Conservation (phyloP, 1,284 basidiomycete genomes). For the Rhodotorula sp. region DNA sequence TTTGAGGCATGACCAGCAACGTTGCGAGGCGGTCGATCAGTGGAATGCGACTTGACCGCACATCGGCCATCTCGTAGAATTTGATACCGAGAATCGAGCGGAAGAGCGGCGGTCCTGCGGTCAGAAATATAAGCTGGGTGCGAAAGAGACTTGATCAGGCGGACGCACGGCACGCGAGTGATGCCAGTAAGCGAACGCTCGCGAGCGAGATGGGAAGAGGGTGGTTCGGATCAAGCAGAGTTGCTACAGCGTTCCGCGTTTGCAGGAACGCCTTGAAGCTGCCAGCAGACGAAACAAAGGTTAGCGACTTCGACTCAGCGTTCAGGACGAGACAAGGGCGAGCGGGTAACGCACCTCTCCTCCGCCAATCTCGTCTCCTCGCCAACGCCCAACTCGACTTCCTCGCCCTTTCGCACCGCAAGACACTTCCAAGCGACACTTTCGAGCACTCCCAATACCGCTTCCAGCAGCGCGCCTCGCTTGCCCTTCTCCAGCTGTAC, state of each 20-base stretch:
- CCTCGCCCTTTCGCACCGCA: not conserved
- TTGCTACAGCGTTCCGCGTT: conserved; percentile 12
- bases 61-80: conserved; percentile 23
- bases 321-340: no score
- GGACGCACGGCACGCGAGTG: conserved; percentile 14
- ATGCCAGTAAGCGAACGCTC: conserved; percentile 9
- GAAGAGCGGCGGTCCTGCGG: conserved; percentile 22
- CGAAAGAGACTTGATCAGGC: no score
- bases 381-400: not conserved
- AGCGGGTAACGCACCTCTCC: conserved; percentile 26
- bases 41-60: conserved; percentile 14
- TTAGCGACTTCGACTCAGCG: no score
- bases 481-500: conserved; percentile 13
- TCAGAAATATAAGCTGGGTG: no score
- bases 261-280: conserved; percentile 22
- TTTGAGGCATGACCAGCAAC: conserved; percentile 5
- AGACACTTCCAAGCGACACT: conserved; percentile 25
- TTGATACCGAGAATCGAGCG: conserved; percentile 20
- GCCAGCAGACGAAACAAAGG: not conserved
- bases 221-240: conserved; percentile 31
- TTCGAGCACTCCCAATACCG: conserved; percentile 18
- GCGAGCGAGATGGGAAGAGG: conserved; percentile 9
- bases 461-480: conserved; percentile 8
- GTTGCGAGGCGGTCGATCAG: conserved; percentile 30
- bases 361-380: not conserved